Conservation (phyloP, 2,329 filamentous ascomycete genomes). For the Ceratocystis albifundus region DNA sequence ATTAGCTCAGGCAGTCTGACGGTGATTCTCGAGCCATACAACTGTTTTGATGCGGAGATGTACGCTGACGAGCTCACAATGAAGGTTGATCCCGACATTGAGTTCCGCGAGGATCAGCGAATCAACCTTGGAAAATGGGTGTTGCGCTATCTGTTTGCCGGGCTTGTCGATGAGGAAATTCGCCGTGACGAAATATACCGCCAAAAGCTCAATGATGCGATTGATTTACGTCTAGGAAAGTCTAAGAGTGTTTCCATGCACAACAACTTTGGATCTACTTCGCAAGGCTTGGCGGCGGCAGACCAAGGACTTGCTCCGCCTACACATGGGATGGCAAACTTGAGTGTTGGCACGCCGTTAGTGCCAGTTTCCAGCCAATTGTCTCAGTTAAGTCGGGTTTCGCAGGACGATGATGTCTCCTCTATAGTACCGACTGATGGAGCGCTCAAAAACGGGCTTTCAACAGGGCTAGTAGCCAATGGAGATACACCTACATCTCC, state of each 20-base stretch:
- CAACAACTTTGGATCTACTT: neutral
- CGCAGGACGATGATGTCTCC: constrained; percentile 60
- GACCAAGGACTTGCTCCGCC: constrained; percentile 8
- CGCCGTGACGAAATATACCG: constrained; percentile 65
- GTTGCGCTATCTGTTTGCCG: constrained; percentile 78
- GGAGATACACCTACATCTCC: constrained; percentile 32
- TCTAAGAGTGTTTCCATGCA: constrained; percentile 31
- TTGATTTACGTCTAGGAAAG: constrained; percentile 46
- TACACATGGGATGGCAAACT: neutral
- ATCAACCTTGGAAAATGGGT: constrained; percentile 98
- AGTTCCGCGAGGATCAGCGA: constrained; percentile 84
- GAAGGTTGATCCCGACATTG: constrained; percentile 52
- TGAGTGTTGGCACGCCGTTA: constrained; percentile 14
- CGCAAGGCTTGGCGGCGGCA: neutral
- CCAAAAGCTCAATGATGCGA: constrained; percentile 51
- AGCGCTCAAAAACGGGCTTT: constrained; percentile 37
- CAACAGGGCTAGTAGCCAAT: constrained; percentile 23
- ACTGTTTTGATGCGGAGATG: constrained; percentile 94
- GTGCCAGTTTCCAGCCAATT: constrained; percentile 29
- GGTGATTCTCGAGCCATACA: constrained; percentile 83
- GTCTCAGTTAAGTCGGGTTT: constrained; percentile 48
- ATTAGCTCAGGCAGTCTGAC: constrained; percentile 85
- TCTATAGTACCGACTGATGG: constrained; percentile 46
- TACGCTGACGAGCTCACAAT: constrained; percentile 82
- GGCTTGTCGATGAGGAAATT: constrained; percentile 82